These are phyloP conservation scores for Penicillium brasilianum DNA, from an alignment of 2,329 filamentous ascomycete species.

Conservation along the genomic window DNA sequence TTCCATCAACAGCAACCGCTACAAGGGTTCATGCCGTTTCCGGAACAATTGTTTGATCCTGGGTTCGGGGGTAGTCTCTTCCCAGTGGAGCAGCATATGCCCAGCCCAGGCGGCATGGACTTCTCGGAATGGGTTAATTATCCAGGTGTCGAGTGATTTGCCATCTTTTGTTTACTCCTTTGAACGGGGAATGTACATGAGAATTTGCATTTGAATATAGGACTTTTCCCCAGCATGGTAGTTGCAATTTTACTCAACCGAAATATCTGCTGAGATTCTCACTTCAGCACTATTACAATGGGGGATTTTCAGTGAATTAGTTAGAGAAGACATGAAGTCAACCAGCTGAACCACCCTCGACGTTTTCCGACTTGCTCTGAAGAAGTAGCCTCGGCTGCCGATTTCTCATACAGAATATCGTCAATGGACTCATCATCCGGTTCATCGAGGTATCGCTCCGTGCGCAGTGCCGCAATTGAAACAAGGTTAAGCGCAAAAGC, in stretches of 20 bases:
- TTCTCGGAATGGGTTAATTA: constrained; percentile 50
- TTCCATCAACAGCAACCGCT: constrained; percentile 22
- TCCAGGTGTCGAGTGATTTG: constrained; percentile 30
- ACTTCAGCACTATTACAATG: not conserved
- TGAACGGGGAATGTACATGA: constrained; percentile 8
- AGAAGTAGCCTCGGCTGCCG: not conserved
- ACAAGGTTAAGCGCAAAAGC: constrained; percentile 64
- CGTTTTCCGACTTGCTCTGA: not conserved
- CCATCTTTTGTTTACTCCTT: not conserved
- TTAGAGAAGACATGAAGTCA: constrained; percentile 19
- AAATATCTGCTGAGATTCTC: not conserved
- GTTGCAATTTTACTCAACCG: not conserved
- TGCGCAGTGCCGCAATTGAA: constrained; percentile 57
- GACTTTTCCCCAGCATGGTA: not conserved
- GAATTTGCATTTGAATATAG: constrained; percentile 7
- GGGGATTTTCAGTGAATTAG: not conserved
- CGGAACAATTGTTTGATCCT: constrained; percentile 45
- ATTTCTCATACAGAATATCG: constrained; percentile 21
- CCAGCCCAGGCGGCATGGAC: constrained; percentile 40
- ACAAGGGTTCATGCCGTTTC: constrained; percentile 44
- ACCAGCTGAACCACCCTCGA: constrained; percentile 19
- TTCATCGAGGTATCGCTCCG: constrained; percentile 22
- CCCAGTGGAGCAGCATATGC: constrained; percentile 39
- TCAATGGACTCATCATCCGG: constrained; percentile 15
- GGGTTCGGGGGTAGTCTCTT: constrained; percentile 43